A percentile compares a stretch with the other conserved stretches of the same genome.
phyloP scores from a whole-genome alignment of 139 green algal species.

The Astrephomene gubernaculifera region DNA sequence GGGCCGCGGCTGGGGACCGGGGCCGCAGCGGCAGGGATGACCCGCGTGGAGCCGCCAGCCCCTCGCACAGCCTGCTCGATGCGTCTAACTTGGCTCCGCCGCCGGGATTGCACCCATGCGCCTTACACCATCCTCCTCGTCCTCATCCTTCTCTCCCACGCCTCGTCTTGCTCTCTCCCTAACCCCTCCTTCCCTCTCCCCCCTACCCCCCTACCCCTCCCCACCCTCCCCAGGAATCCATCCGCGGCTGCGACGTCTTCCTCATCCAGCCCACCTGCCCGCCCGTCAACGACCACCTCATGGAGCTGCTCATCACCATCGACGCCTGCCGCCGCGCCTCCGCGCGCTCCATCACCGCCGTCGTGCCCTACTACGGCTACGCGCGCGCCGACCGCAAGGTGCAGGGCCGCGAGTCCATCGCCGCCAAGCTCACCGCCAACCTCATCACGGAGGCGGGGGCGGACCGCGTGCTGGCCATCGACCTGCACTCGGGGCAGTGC shows the following conservation, averaged over 20 bases:
- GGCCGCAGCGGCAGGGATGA: too few relatives aligned
- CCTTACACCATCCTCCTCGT: too few relatives aligned
- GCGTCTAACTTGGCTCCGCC: too few relatives aligned
- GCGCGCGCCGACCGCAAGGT: slow-evolving; percentile 96
- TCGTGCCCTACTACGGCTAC: slow-evolving; percentile 95
- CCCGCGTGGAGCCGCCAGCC: too few relatives aligned
- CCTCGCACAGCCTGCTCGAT: too few relatives aligned
- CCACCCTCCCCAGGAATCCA: slow-evolving; percentile 83
- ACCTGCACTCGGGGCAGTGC: slow-evolving; percentile 97
- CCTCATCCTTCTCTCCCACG: too few relatives aligned
- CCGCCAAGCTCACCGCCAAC: slow-evolving; percentile 98
- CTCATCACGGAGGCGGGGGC: slow-evolving; percentile 97
- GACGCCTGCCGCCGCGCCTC: slow-evolving; percentile 93
- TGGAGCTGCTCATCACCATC: slow-evolving; percentile 99
- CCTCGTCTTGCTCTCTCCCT: background rate
- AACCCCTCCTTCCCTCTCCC: background rate
- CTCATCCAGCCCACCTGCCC: slow-evolving; percentile 97
- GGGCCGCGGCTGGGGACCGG: too few relatives aligned
- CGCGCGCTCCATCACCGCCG: slow-evolving; percentile 95
- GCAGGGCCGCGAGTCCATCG: slow-evolving; percentile 96
- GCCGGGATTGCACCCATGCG: too few relatives aligned
- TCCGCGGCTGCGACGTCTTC: slow-evolving; percentile 99
- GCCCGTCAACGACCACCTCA: slow-evolving; percentile 97
- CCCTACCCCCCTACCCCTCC: background rate
- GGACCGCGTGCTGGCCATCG: slow-evolving; percentile 93